Evolutionary conservation across 164 flowering plant species (phyloP), one percentile per base, ranked within the genome.

Genomic region (Umbilicus rupestris): DNA sequence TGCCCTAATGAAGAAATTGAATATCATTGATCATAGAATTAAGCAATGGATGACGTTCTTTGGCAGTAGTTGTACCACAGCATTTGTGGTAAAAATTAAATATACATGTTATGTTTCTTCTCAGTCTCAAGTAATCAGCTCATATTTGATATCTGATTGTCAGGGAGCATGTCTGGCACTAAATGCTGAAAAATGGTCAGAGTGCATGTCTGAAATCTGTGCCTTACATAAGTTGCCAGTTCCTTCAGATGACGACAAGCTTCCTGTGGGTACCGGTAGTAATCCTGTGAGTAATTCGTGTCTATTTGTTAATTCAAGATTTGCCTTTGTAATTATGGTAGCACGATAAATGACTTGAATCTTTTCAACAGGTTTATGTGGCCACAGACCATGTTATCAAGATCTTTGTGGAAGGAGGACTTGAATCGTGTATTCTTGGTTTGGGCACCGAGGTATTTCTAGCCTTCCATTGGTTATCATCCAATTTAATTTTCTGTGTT

Each of bases 241-340:
- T 68, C 89, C 90, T 7, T 71, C 72, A 10, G 89, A 83, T 66
- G 85, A 83, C 69, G 91, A 86, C 74, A 83, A 64, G 79, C 79
- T 90, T 83, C 98, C 98, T 69, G 92, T 86, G 78, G 92, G 97
- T 77, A 90, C 86, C 2, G 97, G 97, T 47, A 93, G 98, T 85
- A 93, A 93, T 79, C 98, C 97, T 74, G 98, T 89, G 81, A 87
- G 97, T 78, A 30, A 42, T 22, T 3, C 20, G 2, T 33, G 20
- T 50, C 8, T 50, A 50, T 24, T 20, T 8, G 7, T 2, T 20
- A 12, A 8, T 50, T 50, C 57, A 50, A 20, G 12, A 19, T 50
- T 50, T 50, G 28, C 57, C 20, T 50, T 26, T 50, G 26, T 7
- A 4, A 19, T 19, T 50, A 22, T n/a, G 57, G 19, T 44, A 14